Percentiles rank a stretch among this genome's conserved stretches.
phyloP scores from a whole-genome alignment of 331 rosid genomes.

The Quercus tomentella region DNA sequence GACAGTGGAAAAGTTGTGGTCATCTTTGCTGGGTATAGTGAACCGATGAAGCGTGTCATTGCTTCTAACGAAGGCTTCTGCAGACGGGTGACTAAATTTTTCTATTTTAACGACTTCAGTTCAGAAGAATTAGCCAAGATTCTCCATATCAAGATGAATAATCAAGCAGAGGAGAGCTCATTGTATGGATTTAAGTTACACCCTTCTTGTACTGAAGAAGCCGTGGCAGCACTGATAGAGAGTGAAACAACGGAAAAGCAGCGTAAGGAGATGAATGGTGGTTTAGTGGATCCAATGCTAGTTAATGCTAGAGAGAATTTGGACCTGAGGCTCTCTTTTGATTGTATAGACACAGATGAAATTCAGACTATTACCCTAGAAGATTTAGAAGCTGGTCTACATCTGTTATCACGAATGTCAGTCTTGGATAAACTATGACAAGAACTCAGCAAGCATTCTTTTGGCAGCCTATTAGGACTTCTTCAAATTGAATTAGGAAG shows the following conservation, averaged over 20 bases:
- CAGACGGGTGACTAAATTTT: slow-evolving; percentile 90
- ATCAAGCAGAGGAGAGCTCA: slow-evolving; percentile 58
- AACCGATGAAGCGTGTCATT: slow-evolving; percentile 93
- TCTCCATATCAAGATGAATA: slow-evolving; percentile 77
- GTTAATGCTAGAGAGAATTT: slow-evolving; percentile 86
- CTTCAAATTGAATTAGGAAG: slow-evolving; percentile 20
- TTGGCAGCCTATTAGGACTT: slow-evolving; percentile 14
- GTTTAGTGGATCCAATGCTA: slow-evolving; percentile 74
- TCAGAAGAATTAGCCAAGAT: slow-evolving; percentile 76
- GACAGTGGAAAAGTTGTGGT: slow-evolving; percentile 88
- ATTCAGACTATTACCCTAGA: slow-evolving; percentile 69
- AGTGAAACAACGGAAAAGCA: slow-evolving; percentile 66
- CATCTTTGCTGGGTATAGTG: slow-evolving; percentile 86
- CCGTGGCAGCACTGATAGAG: slow-evolving; percentile 54
- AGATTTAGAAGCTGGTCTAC: slow-evolving; percentile 78
- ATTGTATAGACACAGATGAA: slow-evolving; percentile 79
- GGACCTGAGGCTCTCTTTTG: slow-evolving; percentile 84
- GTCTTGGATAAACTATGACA: not conserved
- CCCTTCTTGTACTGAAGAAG: slow-evolving; percentile 53
- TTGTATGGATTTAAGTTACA: slow-evolving; percentile 83
- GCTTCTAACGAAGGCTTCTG: slow-evolving; percentile 90
- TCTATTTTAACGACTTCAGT: slow-evolving; percentile 67
- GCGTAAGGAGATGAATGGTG: slow-evolving; percentile 83
- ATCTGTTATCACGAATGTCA: slow-evolving; percentile 39
- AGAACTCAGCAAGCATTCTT: slow-evolving; percentile 12